Evolutionary conservation across 108 stramenopile genomes (phyloP).

Genomic region (Nitzschia palea): DNA sequence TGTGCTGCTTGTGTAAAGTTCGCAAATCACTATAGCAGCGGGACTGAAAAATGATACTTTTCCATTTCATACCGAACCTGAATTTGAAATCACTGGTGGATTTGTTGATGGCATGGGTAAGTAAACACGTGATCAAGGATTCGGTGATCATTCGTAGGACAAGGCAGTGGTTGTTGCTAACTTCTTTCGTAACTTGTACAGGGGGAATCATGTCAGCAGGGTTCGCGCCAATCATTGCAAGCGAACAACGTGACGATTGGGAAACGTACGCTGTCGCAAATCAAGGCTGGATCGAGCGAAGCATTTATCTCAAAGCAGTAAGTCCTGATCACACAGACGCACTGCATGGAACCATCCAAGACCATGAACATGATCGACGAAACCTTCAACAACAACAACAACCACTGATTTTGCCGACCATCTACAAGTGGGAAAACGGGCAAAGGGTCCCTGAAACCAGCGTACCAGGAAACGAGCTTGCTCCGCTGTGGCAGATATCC

Average conservation of each 20-base stretch:
- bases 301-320: conserved; percentile 4
- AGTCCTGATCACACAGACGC: conserved; percentile 12
- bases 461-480: neutral
- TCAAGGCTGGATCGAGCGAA: conserved; percentile 26
- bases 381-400: neutral
- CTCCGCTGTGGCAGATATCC: conserved; percentile 32
- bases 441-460: neutral
- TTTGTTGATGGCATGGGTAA: conserved; percentile 26
- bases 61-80: conserved; percentile 14
- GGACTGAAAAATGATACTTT: neutral
- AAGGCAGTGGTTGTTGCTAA: no score
- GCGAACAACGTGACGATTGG: conserved; percentile 15
- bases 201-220: conserved; percentile 25
- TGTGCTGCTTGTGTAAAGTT: neutral
- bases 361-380: conserved; percentile 14
- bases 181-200: neutral
- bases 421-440: conserved; percentile 8
- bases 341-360: conserved; percentile 13
- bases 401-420: neutral
- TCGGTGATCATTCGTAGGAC: neutral
- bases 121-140: neutral
- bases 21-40: neutral
- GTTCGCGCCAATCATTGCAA: conserved; percentile 20
- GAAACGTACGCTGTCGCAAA: conserved; percentile 20
- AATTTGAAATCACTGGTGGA: conserved; percentile 23